Evolutionary conservation across 164 flowering plant species (phyloP), one percentile per base, ranked within the genome.

Genomic region (Magnolia kwangsiensis): DNA sequence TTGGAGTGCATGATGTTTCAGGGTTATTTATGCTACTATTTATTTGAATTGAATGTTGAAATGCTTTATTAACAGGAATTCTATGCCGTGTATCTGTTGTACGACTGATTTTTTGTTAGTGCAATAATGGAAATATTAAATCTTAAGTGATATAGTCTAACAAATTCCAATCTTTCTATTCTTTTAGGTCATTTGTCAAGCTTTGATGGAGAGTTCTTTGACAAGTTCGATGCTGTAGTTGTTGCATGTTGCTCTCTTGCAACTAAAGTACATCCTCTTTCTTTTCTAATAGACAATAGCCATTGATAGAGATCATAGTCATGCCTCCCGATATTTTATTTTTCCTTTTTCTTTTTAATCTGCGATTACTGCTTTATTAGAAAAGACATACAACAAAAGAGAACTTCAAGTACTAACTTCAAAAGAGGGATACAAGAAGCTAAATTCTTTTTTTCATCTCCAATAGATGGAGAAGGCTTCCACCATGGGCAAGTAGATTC

Each of bases 141-240:
- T 5, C 7, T 37, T 55, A 55, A 55, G 13, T 55, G 61, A 55
- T 16, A 23, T 6, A 68, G 16, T 50, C 18, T 75, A 7, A 45
- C 29, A 50, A 50, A 9, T 13, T 50, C 72, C 24, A 49, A n/a
- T 70, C 14, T 50, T 27, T 21, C 11, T 65, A 16, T 79, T 67
- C 45, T 72, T 78, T 20, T 86, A 96, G 99, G 99, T 87, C 90
- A 91, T 77, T 70, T 90, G 72, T 83, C 92, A 49, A 89, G 89
- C 82, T 88, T 88, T 79, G 88, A 76, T 77, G 89, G 61, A 20
- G 94, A 92, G 20, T 92, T 94, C 82, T 90, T 82, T 66, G 83
- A 83, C 70, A 91, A 90, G 82, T 94, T 92, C 78, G 94, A 91
- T 85, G 90, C 85, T 74, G 91, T 92, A 0, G 91, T 92, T 64